phyloP scores from a whole-genome alignment of 2,329 filamentous ascomycete species.

The Xylaria sp. region DNA sequence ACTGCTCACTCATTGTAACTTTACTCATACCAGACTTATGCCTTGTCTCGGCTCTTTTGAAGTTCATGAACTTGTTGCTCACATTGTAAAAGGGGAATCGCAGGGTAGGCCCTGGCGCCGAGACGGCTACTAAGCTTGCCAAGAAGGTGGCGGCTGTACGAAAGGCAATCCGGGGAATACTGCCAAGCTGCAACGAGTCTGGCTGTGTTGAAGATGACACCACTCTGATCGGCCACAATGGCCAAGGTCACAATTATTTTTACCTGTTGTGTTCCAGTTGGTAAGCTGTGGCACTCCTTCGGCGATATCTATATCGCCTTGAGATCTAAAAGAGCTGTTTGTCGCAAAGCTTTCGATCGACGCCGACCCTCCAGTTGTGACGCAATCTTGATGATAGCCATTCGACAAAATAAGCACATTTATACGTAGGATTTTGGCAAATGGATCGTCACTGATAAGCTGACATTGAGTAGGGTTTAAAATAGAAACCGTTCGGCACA shows the following conservation, averaged over 20 bases:
- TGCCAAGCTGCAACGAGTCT: constrained; percentile 33
- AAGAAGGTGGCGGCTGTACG: constrained; percentile 33
- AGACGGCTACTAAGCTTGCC: constrained; percentile 35
- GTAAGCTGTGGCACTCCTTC: constrained; percentile 23
- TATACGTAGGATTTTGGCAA: constrained; percentile 1
- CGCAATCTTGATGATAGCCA: constrained; percentile 29
- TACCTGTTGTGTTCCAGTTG: constrained; percentile 16
- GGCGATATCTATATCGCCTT: constrained; percentile 25
- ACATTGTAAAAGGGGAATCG: constrained; percentile 16
- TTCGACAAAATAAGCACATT: background rate
- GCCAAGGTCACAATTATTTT: constrained; percentile 19
- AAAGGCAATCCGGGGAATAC: constrained; percentile 33
- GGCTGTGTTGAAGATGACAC: constrained; percentile 29
- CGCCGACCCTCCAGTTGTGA: constrained; percentile 13
- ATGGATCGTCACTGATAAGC: constrained; percentile 24
- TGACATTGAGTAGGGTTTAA: constrained; percentile 19
- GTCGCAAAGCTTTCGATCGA: constrained; percentile 15
- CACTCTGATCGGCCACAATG: constrained; percentile 23
- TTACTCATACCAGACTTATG: constrained; percentile 19
- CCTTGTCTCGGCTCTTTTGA: constrained; percentile 30
- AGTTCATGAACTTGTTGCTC: constrained; percentile 10
- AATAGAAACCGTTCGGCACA: constrained; percentile 20
- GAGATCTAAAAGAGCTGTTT: constrained; percentile 2
- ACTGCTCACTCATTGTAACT: constrained; percentile 27
- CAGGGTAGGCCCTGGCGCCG: constrained; percentile 19